Base-by-base conservation (phyloP, 2,329 filamentous ascomycete genomes). In the Gliomastix tumulicola region DNA sequence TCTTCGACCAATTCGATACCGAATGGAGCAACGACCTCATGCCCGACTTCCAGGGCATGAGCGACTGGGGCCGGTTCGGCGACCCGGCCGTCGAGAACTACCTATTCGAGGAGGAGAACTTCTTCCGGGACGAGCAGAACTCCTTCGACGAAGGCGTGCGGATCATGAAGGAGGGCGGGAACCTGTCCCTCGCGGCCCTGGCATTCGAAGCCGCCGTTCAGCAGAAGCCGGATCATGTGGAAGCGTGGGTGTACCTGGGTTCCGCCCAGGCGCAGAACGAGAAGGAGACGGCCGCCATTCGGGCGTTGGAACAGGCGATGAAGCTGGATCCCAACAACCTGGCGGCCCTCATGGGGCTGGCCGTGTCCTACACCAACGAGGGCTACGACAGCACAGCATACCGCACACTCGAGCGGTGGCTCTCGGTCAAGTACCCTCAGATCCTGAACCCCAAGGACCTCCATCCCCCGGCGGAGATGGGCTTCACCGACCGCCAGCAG, bases 321-420 rank as follows among this genome's bases (percentile, higher is more conserved):
- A 90, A 89, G 59, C 70, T 92, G 20, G 89, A 97, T 50, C 82
- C 88, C 1, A 82, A 79, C 51, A 96, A 95, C 55, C 74, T 94
- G 16, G 78, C 86, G 41, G 90, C 89, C 1, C 73, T 98, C 32
- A 97, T 98, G 90, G 89, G 88, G 2, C 69, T 98, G 36, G 88
- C 90, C 12, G 90, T 98, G 16, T 94, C 87, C 6, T 98, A 98
- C 62, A 98, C 92, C 33, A 98, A 98, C 64, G 92, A 98, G 65
- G 92, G 90, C 44, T 98, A 97, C 64, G 92, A 98, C 62, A 90
- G 85, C 54, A 94, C 89, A 16, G 90, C 92, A 33, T 98, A 97
- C 69, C 81, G 90, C 37, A 97, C 90, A 9, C 74, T 98, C 12
- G 92, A 98, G 65, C 85, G 90, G 46, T 98, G 92, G 92, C 74